These are phyloP conservation scores for Claviceps sp. DNA, from an alignment of 2,329 filamentous ascomycete genomes.

Conservation along the genomic window DNA sequence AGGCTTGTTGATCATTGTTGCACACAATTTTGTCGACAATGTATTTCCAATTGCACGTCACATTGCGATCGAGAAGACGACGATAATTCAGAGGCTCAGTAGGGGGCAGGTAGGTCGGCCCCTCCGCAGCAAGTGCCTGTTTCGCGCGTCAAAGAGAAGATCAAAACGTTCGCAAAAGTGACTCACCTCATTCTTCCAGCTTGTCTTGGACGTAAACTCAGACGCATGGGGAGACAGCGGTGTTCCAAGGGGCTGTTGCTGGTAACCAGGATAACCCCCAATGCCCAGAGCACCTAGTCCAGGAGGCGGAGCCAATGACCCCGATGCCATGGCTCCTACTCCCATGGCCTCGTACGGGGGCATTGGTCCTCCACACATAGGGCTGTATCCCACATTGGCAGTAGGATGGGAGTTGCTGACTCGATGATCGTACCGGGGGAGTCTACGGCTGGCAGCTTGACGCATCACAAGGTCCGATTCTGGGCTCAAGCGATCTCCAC, in stretches of 20 bases:
- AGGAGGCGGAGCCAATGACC: constrained; percentile 20
- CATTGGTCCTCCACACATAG: constrained; percentile 14
- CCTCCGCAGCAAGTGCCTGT: constrained; percentile 31
- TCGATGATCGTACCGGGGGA: constrained; percentile 33
- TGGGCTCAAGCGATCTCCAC: constrained; percentile 31
- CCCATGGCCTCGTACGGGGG: constrained; percentile 24
- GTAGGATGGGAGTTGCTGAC: constrained; percentile 23
- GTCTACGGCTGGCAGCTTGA: constrained; percentile 28
- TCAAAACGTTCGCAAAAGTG: background rate
- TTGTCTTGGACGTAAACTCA: constrained; percentile 50
- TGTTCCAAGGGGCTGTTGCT: constrained; percentile 46
- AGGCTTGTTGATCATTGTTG: constrained; percentile 98
- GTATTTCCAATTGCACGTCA: constrained; percentile 98
- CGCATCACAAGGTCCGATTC: constrained; percentile 36
- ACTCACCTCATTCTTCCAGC: constrained; percentile 44
- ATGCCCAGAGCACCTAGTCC: constrained; percentile 25
- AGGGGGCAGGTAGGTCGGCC: constrained; percentile 69
- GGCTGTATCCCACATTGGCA: constrained; percentile 20
- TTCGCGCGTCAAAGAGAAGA: constrained; percentile 7
- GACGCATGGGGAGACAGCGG: constrained; percentile 60
- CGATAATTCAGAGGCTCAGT: constrained; percentile 94
- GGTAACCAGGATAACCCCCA: constrained; percentile 34
- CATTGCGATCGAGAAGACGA: constrained; percentile 83
- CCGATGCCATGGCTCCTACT: constrained; percentile 19
- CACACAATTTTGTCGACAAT: constrained; percentile 99